Evolutionary conservation across 768 basidiomycete genomes (phyloP).

Genomic region (Lactarius psammicola): DNA sequence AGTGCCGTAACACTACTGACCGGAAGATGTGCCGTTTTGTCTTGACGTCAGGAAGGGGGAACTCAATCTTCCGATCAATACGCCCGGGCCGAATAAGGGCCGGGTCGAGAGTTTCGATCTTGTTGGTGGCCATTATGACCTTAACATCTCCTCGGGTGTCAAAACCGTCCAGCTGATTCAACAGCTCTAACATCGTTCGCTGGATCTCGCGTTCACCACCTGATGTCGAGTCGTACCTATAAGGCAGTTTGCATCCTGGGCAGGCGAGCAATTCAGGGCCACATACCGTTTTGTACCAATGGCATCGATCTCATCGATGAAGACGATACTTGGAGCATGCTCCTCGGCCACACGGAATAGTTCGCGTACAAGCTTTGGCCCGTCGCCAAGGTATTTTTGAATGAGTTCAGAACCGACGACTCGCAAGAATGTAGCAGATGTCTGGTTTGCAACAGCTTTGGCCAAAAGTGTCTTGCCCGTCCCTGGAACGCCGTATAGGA

Average conservation of each 20-base stretch:
- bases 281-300: slow-evolving; percentile 83
- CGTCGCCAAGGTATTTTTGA: slow-evolving; percentile 99
- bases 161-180: slow-evolving; percentile 99
- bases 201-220: slow-evolving; percentile 99
- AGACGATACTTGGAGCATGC: slow-evolving; percentile 97
- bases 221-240: slow-evolving; percentile 95
- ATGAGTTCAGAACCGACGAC: slow-evolving; percentile 98
- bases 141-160: slow-evolving; percentile 99
- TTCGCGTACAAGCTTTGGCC: slow-evolving; percentile 96
- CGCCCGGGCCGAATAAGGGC: slow-evolving; percentile 98
- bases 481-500: slow-evolving; percentile 96
- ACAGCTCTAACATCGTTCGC: slow-evolving; percentile 96
- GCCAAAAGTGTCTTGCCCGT: slow-evolving; percentile 98
- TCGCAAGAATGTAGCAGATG: slow-evolving; percentile 95
- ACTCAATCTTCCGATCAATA: slow-evolving; percentile 98
- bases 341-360: slow-evolving; percentile 97
- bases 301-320: slow-evolving; percentile 99
- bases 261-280: neutral
- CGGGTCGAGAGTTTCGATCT: slow-evolving; percentile 95
- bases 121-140: slow-evolving; percentile 99
- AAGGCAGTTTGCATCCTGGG: slow-evolving; percentile 8
- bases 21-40: slow-evolving; percentile 99
- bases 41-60: slow-evolving; percentile 96
- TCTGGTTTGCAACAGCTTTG: slow-evolving; percentile 97
- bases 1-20: slow-evolving; percentile 39